phyloP scores from a whole-genome alignment of 2,329 filamentous ascomycete genomes.

The Arthrobotrys sphaeroides region DNA sequence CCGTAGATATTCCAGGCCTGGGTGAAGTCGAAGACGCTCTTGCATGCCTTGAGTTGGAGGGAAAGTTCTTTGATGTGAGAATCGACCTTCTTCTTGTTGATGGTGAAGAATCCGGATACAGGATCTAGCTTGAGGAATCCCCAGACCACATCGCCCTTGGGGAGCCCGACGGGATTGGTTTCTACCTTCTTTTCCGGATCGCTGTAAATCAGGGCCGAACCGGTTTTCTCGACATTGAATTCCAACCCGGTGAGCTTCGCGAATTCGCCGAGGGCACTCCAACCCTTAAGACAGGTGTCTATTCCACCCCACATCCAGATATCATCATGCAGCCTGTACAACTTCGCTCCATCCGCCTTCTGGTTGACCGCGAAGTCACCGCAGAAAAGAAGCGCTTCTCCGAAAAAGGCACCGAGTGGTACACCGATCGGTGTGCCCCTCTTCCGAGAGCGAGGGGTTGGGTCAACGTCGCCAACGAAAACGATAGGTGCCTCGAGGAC shows the following conservation, averaged over 20 bases:
- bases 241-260: slow-evolving; percentile 67
- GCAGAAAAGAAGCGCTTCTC: slow-evolving; percentile 71
- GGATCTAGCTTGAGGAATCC: slow-evolving; percentile 70
- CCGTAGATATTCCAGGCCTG: slow-evolving; percentile 71
- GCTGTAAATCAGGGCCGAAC: slow-evolving; percentile 63
- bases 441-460: slow-evolving; percentile 64
- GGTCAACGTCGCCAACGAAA: slow-evolving; percentile 67
- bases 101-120: slow-evolving; percentile 67
- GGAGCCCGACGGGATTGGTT: slow-evolving; percentile 61
- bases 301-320: slow-evolving; percentile 72
- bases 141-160: slow-evolving; percentile 68
- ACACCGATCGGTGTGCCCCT: slow-evolving; percentile 71
- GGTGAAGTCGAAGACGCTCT: slow-evolving; percentile 69
- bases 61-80: slow-evolving; percentile 70
- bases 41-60: slow-evolving; percentile 68
- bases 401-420: slow-evolving; percentile 69
- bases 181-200: slow-evolving; percentile 54
- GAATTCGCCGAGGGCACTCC: slow-evolving; percentile 70
- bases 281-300: slow-evolving; percentile 67
- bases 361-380: slow-evolving; percentile 73
- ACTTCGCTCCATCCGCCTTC: slow-evolving; percentile 65
- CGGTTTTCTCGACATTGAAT: slow-evolving; percentile 70
- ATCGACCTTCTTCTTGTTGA: slow-evolving; percentile 70
- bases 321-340: slow-evolving; percentile 73
- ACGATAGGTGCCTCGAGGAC: slow-evolving; percentile 70